A percentile compares a stretch with the other conserved stretches of the same genome.
Evolutionary conservation across 1,284 basidiomycete genomes (phyloP).

Genomic region (Cystobasidium sp.): DNA sequence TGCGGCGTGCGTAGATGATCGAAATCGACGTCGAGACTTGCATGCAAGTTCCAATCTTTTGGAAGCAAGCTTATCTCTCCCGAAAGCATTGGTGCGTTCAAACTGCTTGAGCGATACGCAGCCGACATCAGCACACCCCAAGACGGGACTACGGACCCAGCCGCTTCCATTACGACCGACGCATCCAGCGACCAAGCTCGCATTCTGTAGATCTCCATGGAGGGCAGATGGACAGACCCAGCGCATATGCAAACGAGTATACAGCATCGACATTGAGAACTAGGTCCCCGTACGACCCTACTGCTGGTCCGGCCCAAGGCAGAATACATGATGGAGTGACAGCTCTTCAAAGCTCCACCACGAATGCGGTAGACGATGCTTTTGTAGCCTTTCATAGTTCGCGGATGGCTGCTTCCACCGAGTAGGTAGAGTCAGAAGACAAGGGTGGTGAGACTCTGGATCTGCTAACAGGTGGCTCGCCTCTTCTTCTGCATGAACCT

Average conservation of each 20-base stretch:
- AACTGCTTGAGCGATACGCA: too few relatives aligned
- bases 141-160: neutral
- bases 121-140: too few relatives aligned
- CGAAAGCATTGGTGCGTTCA: too few relatives aligned
- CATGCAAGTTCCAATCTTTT: too few relatives aligned
- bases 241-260: neutral
- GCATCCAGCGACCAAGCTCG: neutral
- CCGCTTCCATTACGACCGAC: neutral
- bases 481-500: too few relatives aligned
- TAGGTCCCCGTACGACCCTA: neutral
- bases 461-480: too few relatives aligned
- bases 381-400: neutral
- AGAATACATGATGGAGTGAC: neutral
- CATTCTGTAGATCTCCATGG: constrained; percentile 2
- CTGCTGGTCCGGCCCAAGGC: neutral
- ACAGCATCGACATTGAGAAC: neutral
- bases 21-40: too few relatives aligned
- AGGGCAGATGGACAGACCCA: constrained; percentile 17
- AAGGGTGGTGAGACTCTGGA: too few relatives aligned
- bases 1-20: too few relatives aligned
- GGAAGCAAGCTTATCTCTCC: too few relatives aligned
- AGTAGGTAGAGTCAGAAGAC: neutral
- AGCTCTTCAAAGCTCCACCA: too few relatives aligned
- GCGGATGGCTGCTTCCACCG: neutral
- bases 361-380: neutral